phyloP scores from a whole-genome alignment of 2,329 filamentous ascomycete genomes.

The Botrytis deweyae region DNA sequence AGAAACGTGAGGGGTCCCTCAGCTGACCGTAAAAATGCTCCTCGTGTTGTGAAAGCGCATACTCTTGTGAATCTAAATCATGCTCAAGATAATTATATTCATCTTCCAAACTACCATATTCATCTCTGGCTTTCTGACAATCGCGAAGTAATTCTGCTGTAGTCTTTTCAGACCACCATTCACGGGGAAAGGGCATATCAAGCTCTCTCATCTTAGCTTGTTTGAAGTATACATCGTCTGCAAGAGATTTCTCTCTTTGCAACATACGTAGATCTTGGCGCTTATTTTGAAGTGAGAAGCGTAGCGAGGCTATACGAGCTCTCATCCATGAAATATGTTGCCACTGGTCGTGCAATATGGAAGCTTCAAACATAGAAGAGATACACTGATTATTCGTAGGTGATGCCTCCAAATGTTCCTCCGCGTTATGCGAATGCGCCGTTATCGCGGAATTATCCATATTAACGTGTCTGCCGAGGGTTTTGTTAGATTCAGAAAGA shows the following conservation, averaged over 20 bases:
- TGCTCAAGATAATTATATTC: constrained; percentile 30
- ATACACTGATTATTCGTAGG: not conserved
- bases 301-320: not conserved
- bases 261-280: not conserved
- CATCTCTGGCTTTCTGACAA: constrained; percentile 24
- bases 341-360: not conserved
- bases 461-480: fast-evolving
- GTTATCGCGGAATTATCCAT: not conserved
- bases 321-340: not conserved
- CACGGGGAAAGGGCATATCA: not conserved
- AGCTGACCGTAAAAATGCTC: constrained; percentile 20
- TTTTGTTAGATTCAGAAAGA: too few species aligned
- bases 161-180: not conserved
- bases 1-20: not conserved
- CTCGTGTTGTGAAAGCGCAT: constrained; percentile 21
- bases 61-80: constrained; percentile 24
- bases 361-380: not conserved
- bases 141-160: not conserved
- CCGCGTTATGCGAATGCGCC: not conserved
- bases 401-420: not conserved
- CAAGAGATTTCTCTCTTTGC: constrained; percentile 19
- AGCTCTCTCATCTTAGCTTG: not conserved
- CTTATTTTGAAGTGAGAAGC: not conserved
- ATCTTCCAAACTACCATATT: constrained; percentile 31
- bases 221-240: constrained; percentile 25